Evolutionary conservation across 2,329 filamentous ascomycete species (phyloP).

Genomic region (Arthrobotrys pseudoclavata): DNA sequence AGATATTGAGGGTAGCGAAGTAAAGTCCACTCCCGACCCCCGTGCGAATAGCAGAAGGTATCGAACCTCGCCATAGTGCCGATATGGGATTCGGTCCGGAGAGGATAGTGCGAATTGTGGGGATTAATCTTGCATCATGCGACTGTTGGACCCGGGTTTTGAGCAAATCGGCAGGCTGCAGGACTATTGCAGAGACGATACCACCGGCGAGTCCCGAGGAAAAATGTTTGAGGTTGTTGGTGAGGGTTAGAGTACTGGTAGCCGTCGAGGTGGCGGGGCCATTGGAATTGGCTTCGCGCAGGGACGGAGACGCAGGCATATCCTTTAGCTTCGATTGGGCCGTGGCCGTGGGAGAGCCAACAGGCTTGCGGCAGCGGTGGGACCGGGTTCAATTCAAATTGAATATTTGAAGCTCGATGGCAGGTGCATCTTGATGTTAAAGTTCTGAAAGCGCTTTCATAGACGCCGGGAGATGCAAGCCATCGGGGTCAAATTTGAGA

Average conservation of each 20-base stretch:
- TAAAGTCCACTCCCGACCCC: slow-evolving; percentile 94
- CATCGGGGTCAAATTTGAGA: slow-evolving; percentile 20
- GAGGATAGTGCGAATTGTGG: slow-evolving; percentile 78
- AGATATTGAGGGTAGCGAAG: slow-evolving; percentile 86
- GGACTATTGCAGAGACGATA: slow-evolving; percentile 85
- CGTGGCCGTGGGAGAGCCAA: slow-evolving; percentile 4
- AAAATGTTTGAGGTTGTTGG: slow-evolving; percentile 74
- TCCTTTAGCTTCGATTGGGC: slow-evolving; percentile 1
- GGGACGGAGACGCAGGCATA: slow-evolving; percentile 36
- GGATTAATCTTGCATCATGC: slow-evolving; percentile 71
- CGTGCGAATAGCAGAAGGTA: slow-evolving; percentile 92
- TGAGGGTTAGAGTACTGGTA: slow-evolving; percentile 32
- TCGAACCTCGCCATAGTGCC: slow-evolving; percentile 89
- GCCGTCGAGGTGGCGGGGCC: slow-evolving; percentile 28
- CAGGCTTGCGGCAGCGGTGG: slow-evolving; percentile 1
- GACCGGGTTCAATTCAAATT: slow-evolving; percentile 24
- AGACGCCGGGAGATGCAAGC: slow-evolving; percentile 21
- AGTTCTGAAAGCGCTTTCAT: background rate
- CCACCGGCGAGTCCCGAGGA: slow-evolving; percentile 88
- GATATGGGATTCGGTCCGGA: slow-evolving; percentile 76
- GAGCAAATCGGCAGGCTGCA: slow-evolving; percentile 94
- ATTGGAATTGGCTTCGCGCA: slow-evolving; percentile 42
- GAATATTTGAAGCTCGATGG: slow-evolving; percentile 44
- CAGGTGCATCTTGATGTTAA: slow-evolving; percentile 29
- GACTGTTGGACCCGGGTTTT: slow-evolving; percentile 97